These are phyloP conservation scores for Chenopodium album DNA, from an alignment of 148 eudicot species.

Conservation along the genomic window DNA sequence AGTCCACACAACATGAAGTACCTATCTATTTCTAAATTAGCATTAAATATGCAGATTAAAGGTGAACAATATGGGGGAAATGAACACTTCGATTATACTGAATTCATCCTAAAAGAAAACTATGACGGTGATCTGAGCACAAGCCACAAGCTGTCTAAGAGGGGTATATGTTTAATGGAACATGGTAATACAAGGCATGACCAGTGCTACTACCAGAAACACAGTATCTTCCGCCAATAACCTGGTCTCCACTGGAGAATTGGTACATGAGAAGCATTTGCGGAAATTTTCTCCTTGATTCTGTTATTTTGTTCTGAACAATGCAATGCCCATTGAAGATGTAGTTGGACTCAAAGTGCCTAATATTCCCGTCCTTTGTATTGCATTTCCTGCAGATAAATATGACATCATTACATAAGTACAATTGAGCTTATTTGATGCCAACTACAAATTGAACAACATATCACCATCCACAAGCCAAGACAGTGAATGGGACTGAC, in stretches of 20 bases:
- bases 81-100: constrained; percentile 13
- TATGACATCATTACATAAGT: background rate
- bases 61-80: background rate
- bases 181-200: constrained; percentile 19
- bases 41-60: constrained; percentile 15
- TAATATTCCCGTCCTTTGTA: constrained; percentile 68
- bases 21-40: constrained; percentile 24
- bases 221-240: background rate
- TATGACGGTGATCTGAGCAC: constrained; percentile 15
- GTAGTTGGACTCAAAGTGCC: constrained; percentile 20
- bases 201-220: constrained; percentile 9
- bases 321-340: constrained; percentile 8
- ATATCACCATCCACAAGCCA: background rate
- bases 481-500: background rate
- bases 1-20: background rate
- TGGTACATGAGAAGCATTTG: constrained; percentile 1
- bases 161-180: constrained; percentile 3
- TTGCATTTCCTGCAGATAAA: constrained; percentile 57
- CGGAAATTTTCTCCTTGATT: constrained; percentile 13
- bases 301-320: constrained; percentile 16
- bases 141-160: constrained; percentile 18
- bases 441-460: background rate
- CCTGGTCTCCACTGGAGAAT: constrained; percentile 15
- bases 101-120: constrained; percentile 13
- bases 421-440: background rate